Base-by-base conservation (phyloP, 495 filamentous ascomycete genomes). In the Xylaria acuta region DNA sequence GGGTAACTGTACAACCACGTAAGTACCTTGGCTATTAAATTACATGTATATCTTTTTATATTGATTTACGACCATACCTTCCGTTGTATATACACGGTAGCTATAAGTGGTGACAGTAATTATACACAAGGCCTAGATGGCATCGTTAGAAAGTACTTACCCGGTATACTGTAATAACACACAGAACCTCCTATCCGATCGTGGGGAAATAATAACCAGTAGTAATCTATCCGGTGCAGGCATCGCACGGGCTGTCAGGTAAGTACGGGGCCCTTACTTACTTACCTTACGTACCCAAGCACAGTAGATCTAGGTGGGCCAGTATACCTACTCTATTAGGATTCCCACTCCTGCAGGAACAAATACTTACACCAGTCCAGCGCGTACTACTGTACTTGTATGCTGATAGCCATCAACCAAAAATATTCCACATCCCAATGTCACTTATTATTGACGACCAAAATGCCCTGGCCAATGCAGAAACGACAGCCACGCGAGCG, bases 331-430 rank as follows among this genome's bases (percentile, higher is more conserved):
- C n/a, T n/a, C n/a, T n/a, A n/a, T n/a, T 5, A 27, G 12, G 27
- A 27, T 32, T 32, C 16, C 53, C 53, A 56, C 67, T 77, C 72
- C 73, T 77, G 75, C 75, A 77, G 75, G 75, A 75, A 77, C 75
- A 74, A 72, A 60, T 60, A 68, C 59, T 59, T n/a, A 22, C 22
- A n/a, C 8, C 16, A 53, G 49, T 53, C 49, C 20, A 16, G 9
- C 14, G 25, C 25, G 22, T 9, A 38, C 69, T n/a, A n/a, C n/a
- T 3, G 36, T 38, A 38, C 36, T 3, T 38, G 36, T 38, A 38
- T 38, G 36, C 36, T 38, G 3, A 38, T 38, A 7, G 36, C 20
- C 32, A 38, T 60, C 32, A 60, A 16, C 58, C 20, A 20, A 60
- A 36, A 38, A 32, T 18, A 38, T 6, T 20, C 6, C 58, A 22